Evolutionary conservation across 257 asterid species (phyloP).

Genomic region (Datura wrightii): DNA sequence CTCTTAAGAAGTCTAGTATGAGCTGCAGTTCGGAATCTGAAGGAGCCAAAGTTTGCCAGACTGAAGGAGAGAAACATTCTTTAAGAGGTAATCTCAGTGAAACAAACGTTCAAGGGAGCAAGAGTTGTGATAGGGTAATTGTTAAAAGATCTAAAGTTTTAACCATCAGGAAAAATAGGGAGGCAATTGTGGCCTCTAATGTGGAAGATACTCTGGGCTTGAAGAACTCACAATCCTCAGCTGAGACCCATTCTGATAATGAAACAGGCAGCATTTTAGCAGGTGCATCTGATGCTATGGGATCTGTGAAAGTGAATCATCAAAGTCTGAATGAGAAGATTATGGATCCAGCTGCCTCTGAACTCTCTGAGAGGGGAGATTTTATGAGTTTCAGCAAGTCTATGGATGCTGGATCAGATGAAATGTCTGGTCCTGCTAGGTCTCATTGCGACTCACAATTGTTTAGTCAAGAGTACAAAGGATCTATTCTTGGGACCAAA

Average conservation of each 20-base stretch:
- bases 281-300: constrained; percentile 40
- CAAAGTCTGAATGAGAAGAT: constrained; percentile 29
- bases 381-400: constrained; percentile 53
- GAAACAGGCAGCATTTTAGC: constrained; percentile 41
- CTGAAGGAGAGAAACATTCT: constrained; percentile 42
- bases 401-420: constrained; percentile 48
- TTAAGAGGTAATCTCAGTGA: constrained; percentile 38
- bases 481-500: constrained; percentile 42
- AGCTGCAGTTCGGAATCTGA: constrained; percentile 45
- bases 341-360: constrained; percentile 44
- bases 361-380: constrained; percentile 43
- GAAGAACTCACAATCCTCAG: constrained; percentile 41
- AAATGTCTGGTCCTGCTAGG: constrained; percentile 43
- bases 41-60: constrained; percentile 45
- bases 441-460: constrained; percentile 42
- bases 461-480: constrained; percentile 43
- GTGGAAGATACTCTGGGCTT: constrained; percentile 43
- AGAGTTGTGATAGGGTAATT: constrained; percentile 35
- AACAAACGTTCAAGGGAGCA: constrained; percentile 36
- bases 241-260: constrained; percentile 40
- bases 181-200: constrained; percentile 34
- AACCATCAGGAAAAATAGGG: constrained; percentile 47
- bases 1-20: constrained; percentile 47
- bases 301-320: constrained; percentile 41
- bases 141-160: constrained; percentile 43